Evolutionary conservation across 2,329 filamentous ascomycete genomes (phyloP), one percentile per base, ranked within the genome.

Genomic region (Pseudocercospora macadamiae): DNA sequence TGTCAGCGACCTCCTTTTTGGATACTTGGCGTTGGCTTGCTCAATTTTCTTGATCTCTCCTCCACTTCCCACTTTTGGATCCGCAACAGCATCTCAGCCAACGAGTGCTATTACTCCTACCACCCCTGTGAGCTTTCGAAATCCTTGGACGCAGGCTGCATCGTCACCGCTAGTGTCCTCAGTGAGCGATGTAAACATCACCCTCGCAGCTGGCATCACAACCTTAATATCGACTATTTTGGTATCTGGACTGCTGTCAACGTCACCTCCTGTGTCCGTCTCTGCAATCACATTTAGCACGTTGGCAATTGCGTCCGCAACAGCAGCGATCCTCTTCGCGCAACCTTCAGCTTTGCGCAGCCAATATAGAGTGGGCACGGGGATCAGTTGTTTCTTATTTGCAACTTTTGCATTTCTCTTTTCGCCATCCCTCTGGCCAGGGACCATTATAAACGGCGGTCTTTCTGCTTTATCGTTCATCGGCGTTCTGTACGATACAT

Each of bases 11-110:
- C 73, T 78, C 1, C 25, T 79, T 9, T 59, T 78, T 34, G 82
- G 82, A 25, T 82, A 83, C 60, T 44, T 78, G 23, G 76, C 79
- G 18, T 69, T 85, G 53, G 62, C 76, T 32, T 60, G 73, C 12
- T 81, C 81, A 0, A 67, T 66, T 19, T 55, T 82, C 4, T 73
- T 82, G 32, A 67, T 78, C 8, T 64, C 82, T n/a, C 79, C 79
- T n/a, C 79, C 79, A 14, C 79, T 81, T 26, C 76, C 73, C 74
- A 56, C 36, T 19, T 37, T 51, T 26, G 56, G 48, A 21, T 47
- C 55, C 25, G 56, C 34, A 14, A 37, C 55, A 3, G 51, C 55
- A 25, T 44, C 51, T n/a, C 49, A 44, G 12, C 34, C 23, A 9
- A 44, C 59, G 14, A 48, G 23, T 14, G 25, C 60, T 21, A 25